These are phyloP conservation scores for Diaporthe sp. DNA, from an alignment of 2,329 filamentous ascomycete genomes.

Conservation along the genomic window DNA sequence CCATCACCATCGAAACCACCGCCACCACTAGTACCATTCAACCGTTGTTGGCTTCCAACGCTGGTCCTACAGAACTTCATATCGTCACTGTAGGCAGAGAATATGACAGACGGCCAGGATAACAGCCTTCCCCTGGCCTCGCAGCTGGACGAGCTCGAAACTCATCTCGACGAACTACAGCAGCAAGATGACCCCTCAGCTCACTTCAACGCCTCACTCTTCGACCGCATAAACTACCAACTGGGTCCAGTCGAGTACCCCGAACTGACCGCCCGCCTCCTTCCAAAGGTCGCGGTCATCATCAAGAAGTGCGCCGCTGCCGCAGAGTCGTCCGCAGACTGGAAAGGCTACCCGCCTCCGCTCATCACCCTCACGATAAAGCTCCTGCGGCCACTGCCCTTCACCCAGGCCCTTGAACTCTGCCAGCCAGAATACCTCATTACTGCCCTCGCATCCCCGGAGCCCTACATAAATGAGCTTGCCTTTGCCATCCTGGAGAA, in stretches of 20 bases:
- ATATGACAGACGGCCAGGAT: conserved; percentile 32
- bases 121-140: conserved; percentile 5
- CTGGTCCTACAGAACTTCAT: background rate
- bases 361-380: conserved; percentile 67
- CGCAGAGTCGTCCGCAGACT: conserved; percentile 28
- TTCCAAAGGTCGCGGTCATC: conserved; percentile 66
- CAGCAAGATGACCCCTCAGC: conserved; percentile 52
- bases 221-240: conserved; percentile 55
- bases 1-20: background rate
- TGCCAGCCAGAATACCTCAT: conserved; percentile 65
- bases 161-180: conserved; percentile 65
- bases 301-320: conserved; percentile 62
- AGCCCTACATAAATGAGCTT: conserved; percentile 69
- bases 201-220: conserved; percentile 61
- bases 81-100: background rate
- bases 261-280: conserved; percentile 63
- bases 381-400: conserved; percentile 66
- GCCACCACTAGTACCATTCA: too few species aligned
- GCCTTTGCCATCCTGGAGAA: conserved; percentile 69
- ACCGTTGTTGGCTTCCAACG: background rate
- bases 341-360: conserved; percentile 55
- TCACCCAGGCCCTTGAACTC: conserved; percentile 63
- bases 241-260: conserved; percentile 44
- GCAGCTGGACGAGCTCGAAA: conserved; percentile 63
- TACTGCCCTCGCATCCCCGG: conserved; percentile 64